Evolutionary conservation across 1,284 basidiomycete species (phyloP), one percentile per base, ranked within the genome.

Genomic region (Ustilago loliicola): DNA sequence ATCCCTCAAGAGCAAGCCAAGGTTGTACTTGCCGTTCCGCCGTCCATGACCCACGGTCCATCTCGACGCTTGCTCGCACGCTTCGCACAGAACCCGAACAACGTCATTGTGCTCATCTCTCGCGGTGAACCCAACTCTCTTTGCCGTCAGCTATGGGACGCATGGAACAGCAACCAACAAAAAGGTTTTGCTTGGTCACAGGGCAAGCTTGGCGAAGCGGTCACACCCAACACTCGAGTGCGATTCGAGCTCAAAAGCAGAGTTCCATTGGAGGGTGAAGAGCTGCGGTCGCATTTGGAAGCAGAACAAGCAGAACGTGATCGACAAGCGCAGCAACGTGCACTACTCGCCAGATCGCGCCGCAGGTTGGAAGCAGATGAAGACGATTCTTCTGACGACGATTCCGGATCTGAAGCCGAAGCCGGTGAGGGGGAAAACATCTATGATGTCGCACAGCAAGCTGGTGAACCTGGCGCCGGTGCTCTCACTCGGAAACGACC

Each of bases 11-110:
- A 80, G 7, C 77, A 79, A 54, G 92, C 96, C 0, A 98, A 98
- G 85, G 90, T 98, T 40, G 94, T 99, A 61, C 90, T 99, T 6
- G 94, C 96, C 0, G 93, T 96, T 23, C 96, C 97, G 0, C 91
- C 93, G 0, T 94, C 94, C 0, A 89, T 99, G 72, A 96, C 95
- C 0, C 93, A 98, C 83, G 96, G 97, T 1, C 93, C 94, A 9
- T 96, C 96, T 0, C 90, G 96, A 25, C 89, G 90, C 36, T 86
- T 99, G 2, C 96, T 99, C 84, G 89, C 91, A 11, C 91, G 94
- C 51, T 94, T 98, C 87, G 94, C 93, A 0, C 92, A 92, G 66
- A 97, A 97, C 79, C 78, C 81, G 7, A 72, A 80, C 61, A 78
- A 83, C 42, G 73, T 80, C 0, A 59, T 85, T 13, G 60, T 83